Base-by-base conservation (phyloP, 2,329 filamentous ascomycete species). In the Calonectria ilicicola region DNA sequence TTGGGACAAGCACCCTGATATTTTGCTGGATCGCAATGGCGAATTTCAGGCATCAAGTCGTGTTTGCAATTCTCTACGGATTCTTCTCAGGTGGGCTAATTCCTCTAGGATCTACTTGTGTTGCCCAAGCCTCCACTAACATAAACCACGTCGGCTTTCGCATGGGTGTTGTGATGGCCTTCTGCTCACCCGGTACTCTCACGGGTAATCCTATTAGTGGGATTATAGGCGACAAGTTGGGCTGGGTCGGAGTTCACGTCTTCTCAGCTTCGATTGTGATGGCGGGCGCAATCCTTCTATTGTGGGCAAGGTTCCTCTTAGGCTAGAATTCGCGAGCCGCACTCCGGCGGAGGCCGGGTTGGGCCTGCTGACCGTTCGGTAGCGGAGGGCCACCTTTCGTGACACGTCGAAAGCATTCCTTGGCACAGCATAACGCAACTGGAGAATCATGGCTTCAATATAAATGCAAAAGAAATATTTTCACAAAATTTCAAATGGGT, bases 41-140 rank as follows among this genome's bases (percentile, higher is more conserved):
- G 1, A 66, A 68, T 8, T 21, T 77, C 0, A 14, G 64, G 3
- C 69, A 65, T 17, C 76, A 82, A 49, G 35, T 80, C 6, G 69
- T 69, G 15, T 81, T 80, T 65, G 72, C 76, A 5, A n/a, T 81
- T 29, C 47, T 82, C 27, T 82, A 79, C 38, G 81, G 81, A 2
- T 65, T 83, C 21, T 78, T 78, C 47, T 82, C 82, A 4, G 80
- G 81, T 69, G 80, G 82, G 63, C 65, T 84, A 53, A 75, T 86
- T 75, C 79, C 85, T 7, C 77, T 83, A 14, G 80, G 77, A 7
- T 78, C 80, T 0, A 80, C 81, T 19, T 82, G 80, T 58, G 78
- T 83, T 17, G 79, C 81, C 15, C 79, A 82, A 66, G 81, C 80
- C 32, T 80, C 80, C 0, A 67, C 72, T 2, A 78, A 82, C 70